Conservation (phyloP, 176 grass and related monocot genomes). For the Musa troglodytarum region DNA sequence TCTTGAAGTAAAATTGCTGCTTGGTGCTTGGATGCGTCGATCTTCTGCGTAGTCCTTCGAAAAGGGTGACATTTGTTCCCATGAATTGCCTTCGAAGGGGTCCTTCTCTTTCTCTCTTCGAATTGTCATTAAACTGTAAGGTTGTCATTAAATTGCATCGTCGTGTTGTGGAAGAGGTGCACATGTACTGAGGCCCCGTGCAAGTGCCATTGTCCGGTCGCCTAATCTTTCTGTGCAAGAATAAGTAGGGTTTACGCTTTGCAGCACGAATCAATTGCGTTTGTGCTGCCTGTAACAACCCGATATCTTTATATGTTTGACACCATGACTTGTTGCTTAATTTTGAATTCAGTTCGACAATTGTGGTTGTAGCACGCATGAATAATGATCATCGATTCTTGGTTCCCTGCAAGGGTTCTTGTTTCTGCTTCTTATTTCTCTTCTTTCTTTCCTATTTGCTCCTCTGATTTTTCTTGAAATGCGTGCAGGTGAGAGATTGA, state of each 20-base stretch:
- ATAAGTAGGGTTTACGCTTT: background rate
- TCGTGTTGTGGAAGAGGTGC: background rate
- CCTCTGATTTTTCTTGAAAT: background rate
- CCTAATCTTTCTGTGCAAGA: background rate
- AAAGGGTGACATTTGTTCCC: no score
- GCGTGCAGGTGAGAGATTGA: background rate
- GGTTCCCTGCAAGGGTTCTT: no score
- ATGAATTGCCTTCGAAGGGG: no score
- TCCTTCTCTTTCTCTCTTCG: no score
- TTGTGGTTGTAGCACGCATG: background rate
- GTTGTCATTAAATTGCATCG: no score
- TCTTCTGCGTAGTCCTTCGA: no score
- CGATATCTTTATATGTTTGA: background rate
- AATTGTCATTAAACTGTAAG: no score
- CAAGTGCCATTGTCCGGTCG: background rate
- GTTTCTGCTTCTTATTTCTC: no score
- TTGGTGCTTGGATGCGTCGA: no score
- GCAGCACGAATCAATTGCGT: background rate
- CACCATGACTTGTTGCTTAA: background rate
- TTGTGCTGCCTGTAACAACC: constrained; percentile 3
- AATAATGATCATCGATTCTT: background rate
- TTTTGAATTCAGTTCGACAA: background rate
- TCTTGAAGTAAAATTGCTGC: no score
- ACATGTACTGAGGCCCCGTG: background rate
- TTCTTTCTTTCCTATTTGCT: background rate